Evolutionary conservation across 1,284 basidiomycete genomes (phyloP), one percentile per base, ranked within the genome.

Genomic region (Agaricales sp.): DNA sequence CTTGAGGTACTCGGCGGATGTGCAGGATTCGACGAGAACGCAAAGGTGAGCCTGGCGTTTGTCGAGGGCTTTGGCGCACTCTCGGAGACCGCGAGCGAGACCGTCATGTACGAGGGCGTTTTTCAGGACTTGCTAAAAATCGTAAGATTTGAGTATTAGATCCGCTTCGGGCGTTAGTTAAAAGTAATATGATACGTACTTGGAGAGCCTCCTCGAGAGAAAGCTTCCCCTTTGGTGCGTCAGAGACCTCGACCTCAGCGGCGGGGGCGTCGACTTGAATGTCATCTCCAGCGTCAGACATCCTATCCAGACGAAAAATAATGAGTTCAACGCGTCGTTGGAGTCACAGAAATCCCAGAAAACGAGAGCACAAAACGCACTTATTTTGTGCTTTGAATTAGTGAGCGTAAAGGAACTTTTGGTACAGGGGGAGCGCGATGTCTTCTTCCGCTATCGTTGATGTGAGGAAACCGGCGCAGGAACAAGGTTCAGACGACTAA

Each of bases 261-360:
- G 69, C 73, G 61, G 78, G 68, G 62, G 74, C 75, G 57, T 90
- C 87, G 67, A 89, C 82, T 70, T 79, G 73, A 69, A 85, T 80
- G 71, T 91, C 88, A 86, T 93, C 91, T 89, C 88, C 91, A 91
- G 91, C 91, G 88, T 94, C 90, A 91, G 92, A 93, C 91, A 93
- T 93, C 30, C 30, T 35, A 35, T n/a, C 8, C n/a, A n/a, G 11
- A n/a, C 30, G 11, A 35, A 35, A 35, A 35, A 35, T 35, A 8
- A n/a, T 8, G n/a, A 35, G n/a, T 11, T 11, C 8, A 35, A 35
- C n/a, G 30, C 30, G 30, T 35, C 30, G 30, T 35, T n/a, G n/a
- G 30, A 35, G n/a, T 35, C n/a, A n/a, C n/a, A n/a, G 11, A n/a
- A n/a, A 35, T 35, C 30, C 30, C n/a, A n/a, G n/a, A 35, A n/a